Percentiles rank a stretch among this genome's conserved stretches.
Evolutionary conservation across 2,329 filamentous ascomycete species (phyloP).

Genomic region (Gremmenia infestans): DNA sequence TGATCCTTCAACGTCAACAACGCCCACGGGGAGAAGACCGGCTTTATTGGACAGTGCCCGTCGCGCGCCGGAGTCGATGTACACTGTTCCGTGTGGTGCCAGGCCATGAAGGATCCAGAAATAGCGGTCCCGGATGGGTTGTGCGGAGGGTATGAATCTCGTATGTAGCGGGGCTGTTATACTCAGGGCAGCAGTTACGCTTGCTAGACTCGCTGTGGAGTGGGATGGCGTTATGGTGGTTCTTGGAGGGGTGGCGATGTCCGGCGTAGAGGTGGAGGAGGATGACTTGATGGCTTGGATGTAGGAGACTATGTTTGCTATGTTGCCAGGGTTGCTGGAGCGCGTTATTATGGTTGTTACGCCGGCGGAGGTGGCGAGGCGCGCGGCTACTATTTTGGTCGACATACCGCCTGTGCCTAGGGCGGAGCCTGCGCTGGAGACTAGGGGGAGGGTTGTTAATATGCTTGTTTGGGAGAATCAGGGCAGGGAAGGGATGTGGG

Average conservation of each 20-base stretch:
- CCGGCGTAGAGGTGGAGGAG: conserved; percentile 5
- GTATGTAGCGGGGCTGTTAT: conserved; percentile 70
- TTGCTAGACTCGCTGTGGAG: not conserved
- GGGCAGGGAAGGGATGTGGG: not conserved
- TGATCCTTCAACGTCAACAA: conserved; percentile 80
- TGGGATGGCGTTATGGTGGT: conserved; percentile 12
- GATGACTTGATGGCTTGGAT: conserved; percentile 55
- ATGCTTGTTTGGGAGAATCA: not conserved
- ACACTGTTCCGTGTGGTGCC: conserved; percentile 82
- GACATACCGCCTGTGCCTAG: conserved; percentile 95
- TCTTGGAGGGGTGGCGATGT: conserved; percentile 16
- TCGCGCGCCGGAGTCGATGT: conserved; percentile 88
- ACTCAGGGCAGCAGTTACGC: conserved; percentile 22
- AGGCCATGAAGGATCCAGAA: conserved; percentile 97
- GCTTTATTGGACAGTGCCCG: conserved; percentile 76
- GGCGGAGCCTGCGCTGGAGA: conserved; percentile 82
- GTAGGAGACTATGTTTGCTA: conserved; percentile 79
- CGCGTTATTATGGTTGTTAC: conserved; percentile 94
- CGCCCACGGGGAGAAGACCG: conserved; percentile 82
- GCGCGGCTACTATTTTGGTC: conserved; percentile 92
- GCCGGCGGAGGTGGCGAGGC: conserved; percentile 86
- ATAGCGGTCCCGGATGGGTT: conserved; percentile 85
- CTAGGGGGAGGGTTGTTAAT: conserved; percentile 36
- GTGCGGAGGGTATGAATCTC: conserved; percentile 78
- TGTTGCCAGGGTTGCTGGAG: conserved; percentile 90